Conservation (phyloP, 306 rosid genomes). For the Dicorynia guianensis region DNA sequence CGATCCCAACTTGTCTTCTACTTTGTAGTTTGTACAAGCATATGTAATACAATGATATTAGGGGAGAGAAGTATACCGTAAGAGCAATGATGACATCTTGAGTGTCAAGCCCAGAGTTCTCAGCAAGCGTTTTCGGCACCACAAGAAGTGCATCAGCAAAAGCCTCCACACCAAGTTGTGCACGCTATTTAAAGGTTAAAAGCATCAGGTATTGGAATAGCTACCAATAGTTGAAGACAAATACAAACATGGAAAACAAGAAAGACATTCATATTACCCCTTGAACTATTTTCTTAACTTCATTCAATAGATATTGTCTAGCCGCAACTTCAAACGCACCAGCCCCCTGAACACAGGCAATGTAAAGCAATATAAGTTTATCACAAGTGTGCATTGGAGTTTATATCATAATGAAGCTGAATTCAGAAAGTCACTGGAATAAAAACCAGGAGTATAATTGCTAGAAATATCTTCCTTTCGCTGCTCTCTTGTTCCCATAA, state of each 20-base stretch:
- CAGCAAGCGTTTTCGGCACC: constrained; percentile 96
- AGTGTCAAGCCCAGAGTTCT: constrained; percentile 94
- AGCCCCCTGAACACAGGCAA: constrained; percentile 74
- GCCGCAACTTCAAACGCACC: constrained; percentile 99
- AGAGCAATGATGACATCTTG: constrained; percentile 93
- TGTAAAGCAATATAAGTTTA: constrained; percentile 30
- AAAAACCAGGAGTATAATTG: constrained; percentile 2
- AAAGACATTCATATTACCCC: constrained; percentile 70
- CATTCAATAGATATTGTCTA: constrained; percentile 77
- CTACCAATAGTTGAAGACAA: constrained; percentile 4
- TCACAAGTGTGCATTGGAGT: constrained; percentile 26
- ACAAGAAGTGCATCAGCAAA: constrained; percentile 98
- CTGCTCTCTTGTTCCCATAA: constrained; percentile 2
- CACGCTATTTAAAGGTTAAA: constrained; percentile 71
- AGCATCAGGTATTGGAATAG: constrained; percentile 27
- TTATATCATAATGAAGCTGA: not conserved
- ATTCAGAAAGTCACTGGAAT: constrained; percentile 8
- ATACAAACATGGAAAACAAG: not conserved
- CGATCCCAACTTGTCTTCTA: constrained; percentile 3
- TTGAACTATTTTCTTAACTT: constrained; percentile 92
- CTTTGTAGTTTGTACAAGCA: not conserved
- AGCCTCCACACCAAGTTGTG: constrained; percentile 96
- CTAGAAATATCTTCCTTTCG: not conserved
- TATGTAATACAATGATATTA: not conserved
- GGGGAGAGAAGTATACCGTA: constrained; percentile 49